Conservation (phyloP, 2,329 filamentous ascomycete species). For the Fusarium verrucosum region DNA sequence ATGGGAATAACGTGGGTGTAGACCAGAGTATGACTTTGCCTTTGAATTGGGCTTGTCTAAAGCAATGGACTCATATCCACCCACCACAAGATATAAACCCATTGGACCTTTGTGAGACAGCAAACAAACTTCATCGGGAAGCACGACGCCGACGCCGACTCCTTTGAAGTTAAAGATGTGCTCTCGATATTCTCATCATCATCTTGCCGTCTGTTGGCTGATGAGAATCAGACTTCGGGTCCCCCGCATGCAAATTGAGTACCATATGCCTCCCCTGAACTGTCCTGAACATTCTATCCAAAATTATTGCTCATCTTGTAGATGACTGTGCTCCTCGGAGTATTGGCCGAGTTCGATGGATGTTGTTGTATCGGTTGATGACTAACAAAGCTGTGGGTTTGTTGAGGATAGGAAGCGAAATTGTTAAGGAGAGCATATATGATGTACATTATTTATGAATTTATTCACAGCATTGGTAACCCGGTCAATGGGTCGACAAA, state of each 20-base stretch:
- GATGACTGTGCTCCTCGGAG: too few species aligned
- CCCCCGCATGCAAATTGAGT: conserved; percentile 8
- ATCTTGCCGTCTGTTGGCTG: neutral
- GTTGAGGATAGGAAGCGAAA: neutral
- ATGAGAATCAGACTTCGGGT: conserved; percentile 4
- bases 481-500: neutral
- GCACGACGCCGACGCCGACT: conserved; percentile 11
- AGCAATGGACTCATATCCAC: neutral
- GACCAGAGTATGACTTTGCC: neutral
- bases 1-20: conserved; percentile 15
- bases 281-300: neutral
- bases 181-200: neutral
- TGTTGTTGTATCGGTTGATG: too few species aligned
- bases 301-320: neutral
- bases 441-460: neutral
- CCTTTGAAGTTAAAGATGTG: neutral
- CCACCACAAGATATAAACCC: neutral
- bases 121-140: conserved; percentile 9
- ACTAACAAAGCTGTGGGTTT: neutral
- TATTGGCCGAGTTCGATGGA: too few species aligned
- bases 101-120: neutral
- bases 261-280: neutral
- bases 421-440: neutral
- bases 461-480: neutral
- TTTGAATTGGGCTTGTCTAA: neutral